Percentiles rank a stretch among this genome's conserved stretches.
Conservation (phyloP, 2,329 filamentous ascomycete genomes). For the Colletotrichum cereale region DNA sequence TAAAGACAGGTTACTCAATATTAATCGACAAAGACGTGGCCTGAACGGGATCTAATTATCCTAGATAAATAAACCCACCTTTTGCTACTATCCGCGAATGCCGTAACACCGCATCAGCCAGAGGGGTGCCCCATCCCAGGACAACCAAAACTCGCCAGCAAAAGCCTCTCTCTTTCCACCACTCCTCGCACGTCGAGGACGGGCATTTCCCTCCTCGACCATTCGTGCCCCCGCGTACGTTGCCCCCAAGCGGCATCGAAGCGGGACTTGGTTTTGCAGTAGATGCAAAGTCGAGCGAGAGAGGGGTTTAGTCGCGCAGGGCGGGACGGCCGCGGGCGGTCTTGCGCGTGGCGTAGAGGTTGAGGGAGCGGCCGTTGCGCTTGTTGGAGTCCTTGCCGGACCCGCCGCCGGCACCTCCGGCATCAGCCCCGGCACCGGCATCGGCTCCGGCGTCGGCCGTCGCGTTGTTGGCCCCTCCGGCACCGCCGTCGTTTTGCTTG, state of each 20-base stretch:
- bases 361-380: constrained; percentile 7
- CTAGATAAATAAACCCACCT: too few relatives aligned
- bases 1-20: constrained; percentile 3
- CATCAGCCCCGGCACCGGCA: background rate
- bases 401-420: background rate
- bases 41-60: background rate
- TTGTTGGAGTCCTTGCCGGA: constrained; percentile 10
- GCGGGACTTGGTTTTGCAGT: too few relatives aligned
- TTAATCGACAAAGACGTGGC: background rate
- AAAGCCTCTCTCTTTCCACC: too few relatives aligned
- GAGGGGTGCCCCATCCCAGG: too few relatives aligned
- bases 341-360: background rate
- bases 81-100: too few relatives aligned
- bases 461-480: background rate
- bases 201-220: too few relatives aligned
- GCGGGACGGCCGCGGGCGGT: constrained; percentile 6
- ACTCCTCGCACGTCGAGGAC: too few relatives aligned
- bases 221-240: too few relatives aligned
- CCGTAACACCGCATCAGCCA: too few relatives aligned
- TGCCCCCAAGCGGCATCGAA: too few relatives aligned
- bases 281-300: too few relatives aligned
- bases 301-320: background rate
- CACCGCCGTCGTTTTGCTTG: background rate
- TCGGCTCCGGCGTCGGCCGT: background rate
- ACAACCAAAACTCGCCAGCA: too few relatives aligned